These are phyloP conservation scores for Agapanthus africanus DNA, from an alignment of 106 monocot genomes.

Conservation along the genomic window DNA sequence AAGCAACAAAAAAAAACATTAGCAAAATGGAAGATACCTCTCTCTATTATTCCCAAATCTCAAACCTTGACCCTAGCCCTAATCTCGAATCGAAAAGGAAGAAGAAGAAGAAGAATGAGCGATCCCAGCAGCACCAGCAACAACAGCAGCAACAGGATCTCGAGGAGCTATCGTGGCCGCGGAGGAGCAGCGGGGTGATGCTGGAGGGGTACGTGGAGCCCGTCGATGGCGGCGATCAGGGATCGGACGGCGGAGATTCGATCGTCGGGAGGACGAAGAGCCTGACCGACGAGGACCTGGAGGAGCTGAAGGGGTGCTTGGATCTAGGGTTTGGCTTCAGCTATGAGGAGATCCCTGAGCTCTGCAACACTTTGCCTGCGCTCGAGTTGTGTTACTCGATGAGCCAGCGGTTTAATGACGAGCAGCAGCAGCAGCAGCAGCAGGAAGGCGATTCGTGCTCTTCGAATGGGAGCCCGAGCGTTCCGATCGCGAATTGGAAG, in stretches of 20 bases:
- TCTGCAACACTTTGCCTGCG: conserved; percentile 42
- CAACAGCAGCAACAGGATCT: no score
- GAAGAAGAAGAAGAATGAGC: no score
- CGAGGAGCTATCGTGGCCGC: no score
- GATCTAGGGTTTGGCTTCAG: conserved; percentile 49
- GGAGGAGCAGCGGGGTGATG: no score
- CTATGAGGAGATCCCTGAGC: conserved; percentile 52
- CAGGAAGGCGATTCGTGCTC: background rate
- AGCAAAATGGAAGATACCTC: no score
- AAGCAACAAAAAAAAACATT: no score
- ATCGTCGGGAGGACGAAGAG: conserved; percentile 41
- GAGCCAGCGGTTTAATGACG: conserved; percentile 29
- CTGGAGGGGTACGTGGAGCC: conserved; percentile 37
- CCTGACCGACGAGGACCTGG: conserved; percentile 33
- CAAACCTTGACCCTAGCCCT: no score
- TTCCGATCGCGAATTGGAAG: conserved; percentile 35
- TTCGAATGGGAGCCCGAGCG: background rate
- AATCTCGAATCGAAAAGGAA: no score
- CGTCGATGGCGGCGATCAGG: background rate
- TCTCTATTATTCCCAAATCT: no score
- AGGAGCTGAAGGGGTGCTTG: conserved; percentile 40
- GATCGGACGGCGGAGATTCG: conserved; percentile 5
- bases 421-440: no score
- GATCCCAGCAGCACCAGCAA: no score
- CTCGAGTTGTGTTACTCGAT: conserved; percentile 48